Percentiles rank a stretch among this genome's conserved stretches.
These are phyloP conservation scores for Starmerella asiatica DNA, from an alignment of 805 yeast genomes.

Conservation along the genomic window DNA sequence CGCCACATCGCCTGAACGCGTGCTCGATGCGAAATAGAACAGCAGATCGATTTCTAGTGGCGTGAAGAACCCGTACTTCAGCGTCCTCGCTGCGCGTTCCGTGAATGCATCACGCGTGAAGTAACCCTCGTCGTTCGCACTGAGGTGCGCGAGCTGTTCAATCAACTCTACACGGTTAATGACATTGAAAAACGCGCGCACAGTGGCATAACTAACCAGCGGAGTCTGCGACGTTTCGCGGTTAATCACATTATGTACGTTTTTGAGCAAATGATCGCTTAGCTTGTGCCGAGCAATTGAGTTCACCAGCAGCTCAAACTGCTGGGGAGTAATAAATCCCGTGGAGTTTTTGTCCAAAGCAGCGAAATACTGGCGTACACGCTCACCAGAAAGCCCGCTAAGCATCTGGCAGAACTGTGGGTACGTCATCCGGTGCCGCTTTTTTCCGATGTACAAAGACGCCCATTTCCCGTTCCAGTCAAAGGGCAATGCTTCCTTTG, in stretches of 20 bases:
- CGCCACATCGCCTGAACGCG: slow-evolving; percentile 23
- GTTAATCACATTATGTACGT: slow-evolving; percentile 29
- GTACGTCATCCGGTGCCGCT: slow-evolving; percentile 31
- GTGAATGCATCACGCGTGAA: slow-evolving; percentile 29
- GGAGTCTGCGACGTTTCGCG: slow-evolving; percentile 18
- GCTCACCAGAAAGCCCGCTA: slow-evolving; percentile 34
- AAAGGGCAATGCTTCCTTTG: slow-evolving; percentile 29
- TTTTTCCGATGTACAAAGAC: slow-evolving; percentile 29
- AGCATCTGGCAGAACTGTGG: slow-evolving; percentile 34
- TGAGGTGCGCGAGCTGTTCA: slow-evolving; percentile 24
- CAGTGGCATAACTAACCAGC: slow-evolving; percentile 31
- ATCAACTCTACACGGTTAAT: slow-evolving; percentile 32
- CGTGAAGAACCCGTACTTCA: slow-evolving; percentile 31
- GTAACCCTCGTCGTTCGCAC: slow-evolving; percentile 28
- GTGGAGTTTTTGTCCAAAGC: slow-evolving; percentile 27
- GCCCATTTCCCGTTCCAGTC: slow-evolving; percentile 35
- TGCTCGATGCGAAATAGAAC: slow-evolving; percentile 28
- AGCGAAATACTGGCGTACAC: slow-evolving; percentile 35
- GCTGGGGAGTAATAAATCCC: slow-evolving; percentile 31
- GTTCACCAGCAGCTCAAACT: slow-evolving; percentile 30
- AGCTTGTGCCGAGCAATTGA: slow-evolving; percentile 32
- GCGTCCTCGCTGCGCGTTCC: slow-evolving; percentile 30
- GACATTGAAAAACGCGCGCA: slow-evolving; percentile 33
- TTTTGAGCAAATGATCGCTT: slow-evolving; percentile 28
- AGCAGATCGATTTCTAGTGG: slow-evolving; percentile 34